A percentile compares a stretch with the other conserved stretches of the same genome.
Conservation (phyloP, 768 basidiomycete species). For the Xerocomellus dryophilus region DNA sequence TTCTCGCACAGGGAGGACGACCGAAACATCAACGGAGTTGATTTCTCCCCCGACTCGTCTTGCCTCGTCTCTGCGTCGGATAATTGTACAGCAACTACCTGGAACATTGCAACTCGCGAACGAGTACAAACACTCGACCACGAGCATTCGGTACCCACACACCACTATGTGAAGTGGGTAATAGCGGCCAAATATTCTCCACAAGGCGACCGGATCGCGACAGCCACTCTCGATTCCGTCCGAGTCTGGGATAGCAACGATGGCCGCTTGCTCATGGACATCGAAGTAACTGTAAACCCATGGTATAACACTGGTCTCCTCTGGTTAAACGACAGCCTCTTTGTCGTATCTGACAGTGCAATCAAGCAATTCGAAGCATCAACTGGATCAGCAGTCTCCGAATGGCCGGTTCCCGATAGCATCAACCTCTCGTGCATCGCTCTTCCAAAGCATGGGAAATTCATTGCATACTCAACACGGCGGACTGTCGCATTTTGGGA, state of each 20-base stretch:
- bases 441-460: background rate
- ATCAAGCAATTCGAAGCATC: background rate
- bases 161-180: background rate
- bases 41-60: slow-evolving; percentile 4
- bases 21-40: background rate
- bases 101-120: background rate
- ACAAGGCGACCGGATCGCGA: background rate
- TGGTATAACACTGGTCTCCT: background rate
- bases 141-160: no score
- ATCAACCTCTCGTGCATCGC: rapidly evolving
- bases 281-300: background rate
- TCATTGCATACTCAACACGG: background rate
- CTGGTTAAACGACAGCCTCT: background rate
- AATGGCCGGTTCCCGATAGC: background rate
- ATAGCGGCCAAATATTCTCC: background rate
- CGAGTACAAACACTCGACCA: background rate
- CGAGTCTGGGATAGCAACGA: background rate
- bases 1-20: background rate
- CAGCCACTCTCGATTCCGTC: background rate
- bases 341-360: background rate
- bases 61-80: background rate
- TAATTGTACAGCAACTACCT: background rate
- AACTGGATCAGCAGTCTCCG: background rate
- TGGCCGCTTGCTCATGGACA: background rate
- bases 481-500: background rate